Conservation (phyloP, 164 flowering plant genomes). For the Kingdonia uniflora region DNA sequence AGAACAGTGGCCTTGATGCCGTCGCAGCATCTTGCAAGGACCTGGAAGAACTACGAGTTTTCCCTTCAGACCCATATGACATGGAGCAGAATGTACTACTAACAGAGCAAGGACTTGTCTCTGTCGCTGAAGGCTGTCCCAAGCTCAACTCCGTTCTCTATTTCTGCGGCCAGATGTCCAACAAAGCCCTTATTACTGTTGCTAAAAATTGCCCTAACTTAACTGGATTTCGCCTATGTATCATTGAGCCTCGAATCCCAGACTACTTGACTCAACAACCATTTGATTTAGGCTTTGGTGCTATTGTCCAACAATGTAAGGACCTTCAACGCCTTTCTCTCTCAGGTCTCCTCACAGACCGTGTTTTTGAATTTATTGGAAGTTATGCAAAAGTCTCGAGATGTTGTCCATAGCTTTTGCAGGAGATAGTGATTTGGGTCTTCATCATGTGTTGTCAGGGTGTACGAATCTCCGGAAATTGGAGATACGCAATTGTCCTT, state of each 20-base stretch:
- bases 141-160: slow-evolving; percentile 76
- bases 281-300: slow-evolving; percentile 78
- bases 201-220: slow-evolving; percentile 61
- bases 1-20: slow-evolving; percentile 58
- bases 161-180: slow-evolving; percentile 83
- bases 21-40: slow-evolving; percentile 61
- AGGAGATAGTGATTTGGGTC: slow-evolving; percentile 69
- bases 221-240: slow-evolving; percentile 75
- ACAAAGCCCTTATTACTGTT: slow-evolving; percentile 54
- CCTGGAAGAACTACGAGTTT: slow-evolving; percentile 61
- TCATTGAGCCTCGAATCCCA: slow-evolving; percentile 61
- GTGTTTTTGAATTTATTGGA: slow-evolving; percentile 63
- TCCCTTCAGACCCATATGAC: slow-evolving; percentile 62
- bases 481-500: slow-evolving; percentile 84
- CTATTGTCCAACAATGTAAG: slow-evolving; percentile 68
- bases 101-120: slow-evolving; percentile 69
- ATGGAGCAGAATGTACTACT: slow-evolving; percentile 37
- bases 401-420: slow-evolving; percentile 90
- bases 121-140: slow-evolving; percentile 67
- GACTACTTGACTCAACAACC: slow-evolving; percentile 66
- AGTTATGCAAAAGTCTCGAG: slow-evolving; percentile 23
- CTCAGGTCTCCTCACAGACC: slow-evolving; percentile 77
- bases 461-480: slow-evolving; percentile 68
- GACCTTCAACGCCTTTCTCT: slow-evolving; percentile 62
- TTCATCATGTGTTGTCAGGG: slow-evolving; percentile 73